Evolutionary conservation across 2,329 filamentous ascomycete species (phyloP), one percentile per base, ranked within the genome.

Genomic region (Emericellopsis atlantica): DNA sequence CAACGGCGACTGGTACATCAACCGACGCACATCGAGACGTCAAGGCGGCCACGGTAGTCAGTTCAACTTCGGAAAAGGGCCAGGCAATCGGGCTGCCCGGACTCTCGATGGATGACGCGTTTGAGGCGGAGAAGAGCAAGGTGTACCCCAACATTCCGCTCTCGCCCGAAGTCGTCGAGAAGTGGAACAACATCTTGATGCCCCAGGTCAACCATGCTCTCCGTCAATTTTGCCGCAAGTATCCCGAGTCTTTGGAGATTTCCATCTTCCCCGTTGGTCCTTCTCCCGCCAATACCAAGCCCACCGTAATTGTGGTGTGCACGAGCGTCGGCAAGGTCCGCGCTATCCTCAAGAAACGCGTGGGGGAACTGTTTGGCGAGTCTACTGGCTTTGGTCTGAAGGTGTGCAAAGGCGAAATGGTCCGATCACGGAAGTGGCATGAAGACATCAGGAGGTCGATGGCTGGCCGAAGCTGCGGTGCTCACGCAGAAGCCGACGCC

Each of bases 231-330:
- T 79, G 88, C 51, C 74, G 74, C 47, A 84, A 84, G 49, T 73
- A 85, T 39, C 73, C 79, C 0, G 84, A 90, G 54, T 85, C 83
- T 1, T 77, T 86, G 29, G 84, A 85, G 51, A 86, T 90, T 33
- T 83, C 81, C 9, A 72, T 90, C 2, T 78, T 86, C 45, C 81
- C 79, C 1, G 77, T 88, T 33, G 84, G 84, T 15, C 78, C 83
- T 40, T 78, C 76, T 4, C 69, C 76, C 6, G 69, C 77, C 31
- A 76, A 72, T 41, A 78, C 79, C 0, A 74, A 71, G 41, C 83
- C 84, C 1, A 89, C 84, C 0, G 81, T 88, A 0, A 67, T 89
- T 16, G 78, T 90, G 8, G 79, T 86, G 4, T 90, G 84, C 59
- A 81, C 76, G 2, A 88, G 82, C 4, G 81, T 85, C 8, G 67